Percentiles rank a stretch among this genome's conserved stretches.
These are phyloP conservation scores for Funneliformis geosporum DNA, from an alignment of 192 early-diverging fungal species.

Conservation along the genomic window DNA sequence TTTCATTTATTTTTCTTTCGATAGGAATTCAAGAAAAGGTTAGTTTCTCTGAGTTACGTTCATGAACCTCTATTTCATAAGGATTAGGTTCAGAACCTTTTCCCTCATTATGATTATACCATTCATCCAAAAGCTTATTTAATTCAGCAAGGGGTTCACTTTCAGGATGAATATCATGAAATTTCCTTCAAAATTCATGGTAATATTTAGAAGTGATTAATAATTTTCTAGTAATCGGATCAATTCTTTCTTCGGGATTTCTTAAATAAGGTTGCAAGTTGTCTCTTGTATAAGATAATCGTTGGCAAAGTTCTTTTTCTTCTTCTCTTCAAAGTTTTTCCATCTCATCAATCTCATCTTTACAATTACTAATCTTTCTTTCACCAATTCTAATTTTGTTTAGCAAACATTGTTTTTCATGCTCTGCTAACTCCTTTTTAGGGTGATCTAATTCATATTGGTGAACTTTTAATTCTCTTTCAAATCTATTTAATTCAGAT, in stretches of 20 bases:
- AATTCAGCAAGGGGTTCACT: background rate
- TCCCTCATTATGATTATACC: constrained; percentile 15
- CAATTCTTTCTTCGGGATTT: constrained; percentile 15
- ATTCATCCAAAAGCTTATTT: background rate
- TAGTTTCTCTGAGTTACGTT: background rate
- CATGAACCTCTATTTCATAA: constrained; percentile 6
- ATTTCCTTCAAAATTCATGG: background rate
- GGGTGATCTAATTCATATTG: constrained; percentile 22
- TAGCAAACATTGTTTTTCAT: constrained; percentile 23
- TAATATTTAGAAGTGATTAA: background rate
- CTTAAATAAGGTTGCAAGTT: constrained; percentile 1
- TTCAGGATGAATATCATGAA: background rate
- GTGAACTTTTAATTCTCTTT: constrained; percentile 19
- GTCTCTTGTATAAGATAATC: constrained; percentile 9
- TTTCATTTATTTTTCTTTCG: background rate
- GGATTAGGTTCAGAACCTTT: constrained; percentile 8
- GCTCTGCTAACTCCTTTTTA: constrained; percentile 20
- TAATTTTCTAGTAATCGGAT: constrained; percentile 12
- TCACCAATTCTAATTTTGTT: constrained; percentile 13
- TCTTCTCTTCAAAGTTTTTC: background rate
- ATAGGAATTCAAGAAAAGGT: background rate
- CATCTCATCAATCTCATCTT: background rate
- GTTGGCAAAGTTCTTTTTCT: constrained; percentile 26
- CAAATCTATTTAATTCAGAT: background rate
- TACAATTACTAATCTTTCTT: constrained; percentile 28